These are phyloP conservation scores for Emydomyces testavorans DNA, from an alignment of 2,329 filamentous ascomycete species.

Conservation along the genomic window DNA sequence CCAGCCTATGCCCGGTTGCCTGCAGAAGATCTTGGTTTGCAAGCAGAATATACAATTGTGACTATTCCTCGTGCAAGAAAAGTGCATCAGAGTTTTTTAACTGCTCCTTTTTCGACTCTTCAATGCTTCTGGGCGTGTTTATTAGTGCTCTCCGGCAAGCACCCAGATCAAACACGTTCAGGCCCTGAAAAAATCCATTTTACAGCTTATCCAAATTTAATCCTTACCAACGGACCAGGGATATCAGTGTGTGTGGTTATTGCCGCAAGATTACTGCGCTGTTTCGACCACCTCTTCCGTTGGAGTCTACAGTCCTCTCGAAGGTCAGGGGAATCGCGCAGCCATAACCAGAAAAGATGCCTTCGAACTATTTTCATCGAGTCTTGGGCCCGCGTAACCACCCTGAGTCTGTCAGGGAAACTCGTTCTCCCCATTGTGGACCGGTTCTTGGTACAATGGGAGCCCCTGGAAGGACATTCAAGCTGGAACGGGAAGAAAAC, in stretches of 20 bases:
- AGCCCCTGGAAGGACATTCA: slow-evolving; percentile 43
- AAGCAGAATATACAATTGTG: slow-evolving; percentile 48
- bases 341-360: slow-evolving; percentile 24
- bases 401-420: slow-evolving; percentile 72
- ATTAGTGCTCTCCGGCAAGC: slow-evolving; percentile 39
- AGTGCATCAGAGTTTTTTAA: slow-evolving; percentile 69
- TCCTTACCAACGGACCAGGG: slow-evolving; percentile 79
- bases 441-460: slow-evolving; percentile 73
- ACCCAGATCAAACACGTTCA: slow-evolving; percentile 24
- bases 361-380: slow-evolving; percentile 79
- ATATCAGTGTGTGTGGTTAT: slow-evolving; percentile 68
- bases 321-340: neutral
- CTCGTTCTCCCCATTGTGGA: slow-evolving; percentile 63
- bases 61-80: slow-evolving; percentile 63
- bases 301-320: slow-evolving; percentile 11
- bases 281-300: slow-evolving; percentile 31
- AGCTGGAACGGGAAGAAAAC: slow-evolving; percentile 31
- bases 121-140: slow-evolving; percentile 54
- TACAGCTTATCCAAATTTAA: slow-evolving; percentile 53
- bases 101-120: slow-evolving; percentile 58
- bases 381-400: slow-evolving; percentile 77
- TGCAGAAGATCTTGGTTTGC: neutral
- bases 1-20: neutral
- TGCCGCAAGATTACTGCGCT: slow-evolving; percentile 45
- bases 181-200: slow-evolving; percentile 19